Percentiles rank a stretch among this genome's conserved stretches.
These are phyloP conservation scores for Chimonanthus praecox DNA, from an alignment of 164 flowering plant species.

Conservation along the genomic window DNA sequence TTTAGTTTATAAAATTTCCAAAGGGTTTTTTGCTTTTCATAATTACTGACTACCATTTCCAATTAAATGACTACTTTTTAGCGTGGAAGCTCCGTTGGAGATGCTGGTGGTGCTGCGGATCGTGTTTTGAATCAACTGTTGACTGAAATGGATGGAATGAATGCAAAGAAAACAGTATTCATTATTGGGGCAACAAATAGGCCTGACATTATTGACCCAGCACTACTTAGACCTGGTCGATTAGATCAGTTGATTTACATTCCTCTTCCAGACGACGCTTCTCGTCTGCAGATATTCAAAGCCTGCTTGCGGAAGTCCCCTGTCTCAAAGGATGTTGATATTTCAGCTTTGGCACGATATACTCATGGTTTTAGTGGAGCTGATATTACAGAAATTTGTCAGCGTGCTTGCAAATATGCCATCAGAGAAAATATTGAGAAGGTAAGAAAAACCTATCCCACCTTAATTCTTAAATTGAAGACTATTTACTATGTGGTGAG, in stretches of 20 bases:
- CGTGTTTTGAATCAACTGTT: conserved; percentile 65
- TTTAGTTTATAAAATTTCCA: no score
- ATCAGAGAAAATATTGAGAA: conserved; percentile 63
- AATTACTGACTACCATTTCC: not conserved
- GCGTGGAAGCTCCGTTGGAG: conserved; percentile 56
- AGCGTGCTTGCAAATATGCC: conserved; percentile 68
- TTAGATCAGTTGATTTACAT: conserved; percentile 63
- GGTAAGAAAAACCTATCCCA: conserved; percentile 22
- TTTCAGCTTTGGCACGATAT: conserved; percentile 41
- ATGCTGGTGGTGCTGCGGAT: conserved; percentile 73
- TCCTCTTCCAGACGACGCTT: conserved; percentile 65
- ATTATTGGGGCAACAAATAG: conserved; percentile 71
- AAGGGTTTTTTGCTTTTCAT: not conserved
- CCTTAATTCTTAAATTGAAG: not conserved
- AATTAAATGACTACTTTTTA: not conserved
- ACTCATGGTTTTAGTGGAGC: conserved; percentile 71
- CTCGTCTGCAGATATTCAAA: conserved; percentile 59
- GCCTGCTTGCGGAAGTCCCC: conserved; percentile 61
- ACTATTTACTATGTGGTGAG: no score
- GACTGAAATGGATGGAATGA: conserved; percentile 77
- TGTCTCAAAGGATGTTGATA: conserved; percentile 43
- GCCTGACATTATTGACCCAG: conserved; percentile 68
- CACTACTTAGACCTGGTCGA: conserved; percentile 69
- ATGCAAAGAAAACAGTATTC: conserved; percentile 63
- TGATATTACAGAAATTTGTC: conserved; percentile 64